Evolutionary conservation across 2,329 filamentous ascomycete genomes (phyloP).

Genomic region (Colletotrichum eleusines): DNA sequence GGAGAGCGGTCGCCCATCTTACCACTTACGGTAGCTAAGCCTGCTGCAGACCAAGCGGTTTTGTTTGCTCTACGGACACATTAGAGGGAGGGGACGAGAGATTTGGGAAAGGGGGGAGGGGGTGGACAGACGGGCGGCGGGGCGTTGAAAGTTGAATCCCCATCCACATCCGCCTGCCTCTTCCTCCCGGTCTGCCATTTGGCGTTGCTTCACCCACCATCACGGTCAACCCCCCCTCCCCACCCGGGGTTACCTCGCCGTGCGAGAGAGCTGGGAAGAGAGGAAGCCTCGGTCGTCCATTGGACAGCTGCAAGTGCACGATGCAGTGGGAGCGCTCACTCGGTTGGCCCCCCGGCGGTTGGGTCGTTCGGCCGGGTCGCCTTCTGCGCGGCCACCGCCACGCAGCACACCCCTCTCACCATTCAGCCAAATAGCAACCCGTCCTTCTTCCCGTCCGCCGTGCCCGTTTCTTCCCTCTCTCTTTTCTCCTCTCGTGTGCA

Average conservation of each 20-base stretch:
- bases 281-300: conserved; percentile 18
- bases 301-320: conserved; percentile 38
- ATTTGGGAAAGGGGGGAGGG: no score
- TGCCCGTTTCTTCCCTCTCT: conserved; percentile 24
- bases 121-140: conserved; percentile 5
- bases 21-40: not conserved
- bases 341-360: conserved; percentile 31
- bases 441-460: not conserved
- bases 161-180: not conserved
- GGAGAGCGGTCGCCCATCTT: conserved; percentile 14
- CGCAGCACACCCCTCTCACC: not conserved
- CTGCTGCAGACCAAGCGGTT: conserved; percentile 8
- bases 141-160: not conserved
- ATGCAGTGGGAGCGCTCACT: conserved; percentile 28
- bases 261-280: not conserved
- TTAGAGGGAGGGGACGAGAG: not conserved
- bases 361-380: conserved; percentile 26
- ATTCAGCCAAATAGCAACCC: conserved; percentile 36
- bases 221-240: not conserved
- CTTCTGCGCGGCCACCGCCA: conserved; percentile 11
- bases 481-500: conserved; percentile 36
- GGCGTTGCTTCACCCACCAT: conserved; percentile 1
- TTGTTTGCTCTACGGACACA: conserved; percentile 8
- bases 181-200: conserved; percentile 3
- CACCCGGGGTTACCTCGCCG: conserved; percentile 4